Percentiles rank a stretch among this genome's conserved stretches.
Evolutionary conservation across 176 grass and related monocot species (phyloP).

Genomic region (Hyparrhenia diplandra): DNA sequence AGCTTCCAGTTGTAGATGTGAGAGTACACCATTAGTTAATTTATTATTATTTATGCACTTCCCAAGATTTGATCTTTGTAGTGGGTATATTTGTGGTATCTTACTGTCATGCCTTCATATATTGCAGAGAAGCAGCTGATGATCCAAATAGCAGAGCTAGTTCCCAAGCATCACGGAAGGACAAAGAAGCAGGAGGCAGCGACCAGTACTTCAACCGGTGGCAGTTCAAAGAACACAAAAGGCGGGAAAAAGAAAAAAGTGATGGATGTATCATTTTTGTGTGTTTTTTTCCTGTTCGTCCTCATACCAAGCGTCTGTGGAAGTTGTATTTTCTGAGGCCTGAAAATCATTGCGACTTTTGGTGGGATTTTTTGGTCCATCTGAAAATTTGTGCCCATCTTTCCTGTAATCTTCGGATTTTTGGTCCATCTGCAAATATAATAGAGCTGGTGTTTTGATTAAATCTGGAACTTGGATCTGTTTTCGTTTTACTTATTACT

Average conservation of each 20-base stretch:
- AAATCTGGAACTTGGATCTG: not conserved
- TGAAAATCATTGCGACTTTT: not conserved
- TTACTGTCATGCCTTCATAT: constrained; percentile 11
- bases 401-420: constrained; percentile 8
- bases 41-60: not conserved
- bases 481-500: no score
- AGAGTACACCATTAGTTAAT: not conserved
- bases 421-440: not conserved
- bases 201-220: constrained; percentile 21
- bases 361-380: not conserved
- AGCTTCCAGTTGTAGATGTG: not conserved
- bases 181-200: constrained; percentile 75
- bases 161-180: constrained; percentile 92
- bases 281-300: constrained; percentile 20
- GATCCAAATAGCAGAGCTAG: constrained; percentile 77
- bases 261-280: not conserved
- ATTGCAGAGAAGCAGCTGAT: constrained; percentile 79
- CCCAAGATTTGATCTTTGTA: not conserved
- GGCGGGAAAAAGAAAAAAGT: constrained; percentile 84
- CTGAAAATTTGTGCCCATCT: not conserved
- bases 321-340: not conserved
- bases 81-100: not conserved
- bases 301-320: not conserved
- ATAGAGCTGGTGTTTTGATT: not conserved
- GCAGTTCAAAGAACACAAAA: constrained; percentile 43